Evolutionary conservation across 768 basidiomycete species (phyloP).

Genomic region (Lactifluus piperatus): DNA sequence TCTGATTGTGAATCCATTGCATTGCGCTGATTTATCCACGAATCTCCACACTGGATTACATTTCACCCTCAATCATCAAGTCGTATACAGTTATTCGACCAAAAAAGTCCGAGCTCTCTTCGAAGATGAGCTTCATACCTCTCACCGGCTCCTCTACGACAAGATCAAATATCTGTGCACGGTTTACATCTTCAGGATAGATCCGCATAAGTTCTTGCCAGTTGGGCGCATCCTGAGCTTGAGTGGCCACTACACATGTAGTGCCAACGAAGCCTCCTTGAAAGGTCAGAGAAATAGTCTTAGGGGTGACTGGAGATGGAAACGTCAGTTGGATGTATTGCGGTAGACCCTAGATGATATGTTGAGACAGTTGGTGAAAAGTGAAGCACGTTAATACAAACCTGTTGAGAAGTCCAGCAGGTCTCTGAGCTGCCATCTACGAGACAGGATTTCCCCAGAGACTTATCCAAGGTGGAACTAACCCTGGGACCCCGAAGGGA

Average conservation of each 20-base stretch:
- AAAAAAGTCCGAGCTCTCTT: conserved; percentile 80
- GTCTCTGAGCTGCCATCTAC: conserved; percentile 26
- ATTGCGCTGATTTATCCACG: background rate
- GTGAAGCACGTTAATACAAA: background rate
- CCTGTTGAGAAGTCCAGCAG: conserved; percentile 20
- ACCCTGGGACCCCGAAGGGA: conserved; percentile 18
- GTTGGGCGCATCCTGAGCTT: conserved; percentile 25
- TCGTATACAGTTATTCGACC: conserved; percentile 74
- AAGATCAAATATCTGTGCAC: conserved; percentile 59
- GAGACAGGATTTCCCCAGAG: conserved; percentile 23
- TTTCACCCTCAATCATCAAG: conserved; percentile 27
- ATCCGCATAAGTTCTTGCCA: conserved; percentile 49
- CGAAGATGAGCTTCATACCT: conserved; percentile 60
- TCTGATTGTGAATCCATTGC: background rate
- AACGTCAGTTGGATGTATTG: conserved; percentile 69
- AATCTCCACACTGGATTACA: background rate
- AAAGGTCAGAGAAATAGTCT: conserved; percentile 54
- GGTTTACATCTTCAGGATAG: conserved; percentile 76
- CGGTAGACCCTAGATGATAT: conserved; percentile 54
- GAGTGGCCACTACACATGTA: conserved; percentile 43
- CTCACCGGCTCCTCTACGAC: conserved; percentile 25
- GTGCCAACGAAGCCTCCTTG: conserved; percentile 84
- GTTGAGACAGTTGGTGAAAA: background rate
- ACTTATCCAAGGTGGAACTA: conserved; percentile 27
- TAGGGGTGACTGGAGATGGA: conserved; percentile 43